These are phyloP conservation scores for Claviceps sp. DNA, from an alignment of 2,329 filamentous ascomycete species.

Conservation along the genomic window DNA sequence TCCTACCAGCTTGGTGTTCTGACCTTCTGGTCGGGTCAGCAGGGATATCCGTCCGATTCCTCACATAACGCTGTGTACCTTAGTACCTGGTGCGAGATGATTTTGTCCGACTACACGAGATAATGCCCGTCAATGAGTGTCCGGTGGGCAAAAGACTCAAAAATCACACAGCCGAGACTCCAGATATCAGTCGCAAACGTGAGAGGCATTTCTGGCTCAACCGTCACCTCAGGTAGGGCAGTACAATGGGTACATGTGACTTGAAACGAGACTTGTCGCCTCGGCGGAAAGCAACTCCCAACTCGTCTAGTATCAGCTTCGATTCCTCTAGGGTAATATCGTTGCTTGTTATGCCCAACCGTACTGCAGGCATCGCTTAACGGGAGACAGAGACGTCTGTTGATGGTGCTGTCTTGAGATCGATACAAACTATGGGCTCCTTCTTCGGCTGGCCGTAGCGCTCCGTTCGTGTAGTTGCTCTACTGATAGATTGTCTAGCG, in stretches of 20 bases:
- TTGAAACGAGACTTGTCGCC: background rate
- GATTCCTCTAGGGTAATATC: background rate
- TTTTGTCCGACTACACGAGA: background rate
- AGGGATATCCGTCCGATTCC: too few species aligned
- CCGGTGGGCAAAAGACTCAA: background rate
- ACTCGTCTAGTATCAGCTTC: background rate
- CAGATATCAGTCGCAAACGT: background rate
- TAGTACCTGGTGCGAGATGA: background rate
- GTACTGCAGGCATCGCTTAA: constrained; percentile 2
- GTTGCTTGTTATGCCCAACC: background rate
- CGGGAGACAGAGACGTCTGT: background rate
- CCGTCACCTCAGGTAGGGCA: background rate
- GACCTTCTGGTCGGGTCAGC: too few species aligned
- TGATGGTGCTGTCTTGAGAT: constrained; percentile 7
- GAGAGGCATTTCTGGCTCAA: background rate
- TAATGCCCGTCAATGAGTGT: background rate
- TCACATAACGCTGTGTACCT: background rate
- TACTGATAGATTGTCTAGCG: constrained; percentile 12
- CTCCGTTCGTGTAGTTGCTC: constrained; percentile 13
- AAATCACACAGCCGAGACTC: background rate
- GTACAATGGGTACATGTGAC: background rate
- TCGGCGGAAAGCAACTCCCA: too few species aligned
- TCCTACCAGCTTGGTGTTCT: too few species aligned
- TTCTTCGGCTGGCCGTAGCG: constrained; percentile 11
- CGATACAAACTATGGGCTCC: constrained; percentile 10